Evolutionary conservation across 1,139 yeast genomes (phyloP), one percentile per base, ranked within the genome.

Genomic region (Lodderomyces oxycetoniae): DNA sequence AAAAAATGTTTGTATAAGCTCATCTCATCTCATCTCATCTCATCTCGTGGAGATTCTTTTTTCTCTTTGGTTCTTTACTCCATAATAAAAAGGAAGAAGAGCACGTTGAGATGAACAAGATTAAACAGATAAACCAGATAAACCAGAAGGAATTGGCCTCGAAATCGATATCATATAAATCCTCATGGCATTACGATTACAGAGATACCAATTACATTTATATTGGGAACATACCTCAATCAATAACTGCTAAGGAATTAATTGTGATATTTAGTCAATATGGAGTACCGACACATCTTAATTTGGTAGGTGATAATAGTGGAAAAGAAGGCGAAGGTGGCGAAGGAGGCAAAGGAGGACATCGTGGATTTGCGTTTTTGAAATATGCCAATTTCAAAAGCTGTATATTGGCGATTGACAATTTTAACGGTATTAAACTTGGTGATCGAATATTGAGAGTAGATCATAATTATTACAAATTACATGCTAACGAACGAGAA

Each of bases 161-260:
- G 12, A 79, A 80, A n/a, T 71, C 78, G 0, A 55, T 79, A 0
- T 55, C 79, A 0, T 70, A 71, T 28, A 62, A 67, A 5, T 84
- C 83, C 1, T 86, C 96, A 8, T 89, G 97, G 97, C 97, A 89
- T 52, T 71, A 77, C 45, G 95, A 89, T 44, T 87, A 80, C 52
- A 64, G 67, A 21, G 91, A 87, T 45, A 75, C 93, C 0, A 54
- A 63, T n/a, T 66, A 64, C 40, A 52, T 67, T 32, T 73, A 59
- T 49, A 77, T 89, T 20, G 94, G 95, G 1, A 78, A 83, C n/a
- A 56, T 91, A 14, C 81, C 88, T 9, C 59, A 49, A 13, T 74
- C 72, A 4, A 53, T 88, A 27, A 75, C 76, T 7, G 95, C 85
- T 48, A 78, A 79, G 28, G 97, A 91, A 50, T 57, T 91, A 1